These are phyloP conservation scores for Thelonectria olida DNA, from an alignment of 2,329 filamentous ascomycete species.

Conservation along the genomic window DNA sequence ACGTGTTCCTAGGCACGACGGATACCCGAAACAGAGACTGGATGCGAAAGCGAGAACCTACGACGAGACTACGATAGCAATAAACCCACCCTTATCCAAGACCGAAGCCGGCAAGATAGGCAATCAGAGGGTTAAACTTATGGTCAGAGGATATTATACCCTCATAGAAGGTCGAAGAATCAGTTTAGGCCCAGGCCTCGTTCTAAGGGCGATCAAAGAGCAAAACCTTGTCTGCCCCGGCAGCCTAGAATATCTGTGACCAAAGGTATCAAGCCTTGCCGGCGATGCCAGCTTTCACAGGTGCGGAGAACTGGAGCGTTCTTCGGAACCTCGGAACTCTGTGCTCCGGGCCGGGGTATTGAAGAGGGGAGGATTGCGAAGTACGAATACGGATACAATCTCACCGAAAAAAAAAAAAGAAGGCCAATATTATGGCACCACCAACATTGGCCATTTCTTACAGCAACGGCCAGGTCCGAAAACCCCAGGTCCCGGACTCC, in stretches of 20 bases:
- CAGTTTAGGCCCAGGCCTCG: too few species aligned
- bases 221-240: too few species aligned
- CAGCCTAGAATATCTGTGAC: too few species aligned
- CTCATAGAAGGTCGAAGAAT: not conserved
- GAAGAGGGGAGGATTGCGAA: not conserved
- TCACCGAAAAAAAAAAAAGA: conserved; percentile 10
- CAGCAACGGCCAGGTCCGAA: conserved; percentile 14
- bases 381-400: not conserved
- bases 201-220: too few species aligned
- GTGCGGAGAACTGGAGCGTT: conserved; percentile 21
- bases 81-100: conserved; percentile 4
- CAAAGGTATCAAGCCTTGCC: too few species aligned
- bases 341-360: not conserved
- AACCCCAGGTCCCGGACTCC: not conserved
- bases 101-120: not conserved
- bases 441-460: not conserved
- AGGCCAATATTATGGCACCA: conserved; percentile 11
- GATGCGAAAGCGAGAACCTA: too few species aligned
- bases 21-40: not conserved
- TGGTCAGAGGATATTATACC: too few species aligned
- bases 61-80: too few species aligned
- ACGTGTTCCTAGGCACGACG: not conserved
- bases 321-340: conserved; percentile 33
- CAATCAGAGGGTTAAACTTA: not conserved
- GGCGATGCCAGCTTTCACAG: conserved; percentile 1